phyloP scores from a whole-genome alignment of 1,284 basidiomycete species.

The Trichosporon sp. region DNA sequence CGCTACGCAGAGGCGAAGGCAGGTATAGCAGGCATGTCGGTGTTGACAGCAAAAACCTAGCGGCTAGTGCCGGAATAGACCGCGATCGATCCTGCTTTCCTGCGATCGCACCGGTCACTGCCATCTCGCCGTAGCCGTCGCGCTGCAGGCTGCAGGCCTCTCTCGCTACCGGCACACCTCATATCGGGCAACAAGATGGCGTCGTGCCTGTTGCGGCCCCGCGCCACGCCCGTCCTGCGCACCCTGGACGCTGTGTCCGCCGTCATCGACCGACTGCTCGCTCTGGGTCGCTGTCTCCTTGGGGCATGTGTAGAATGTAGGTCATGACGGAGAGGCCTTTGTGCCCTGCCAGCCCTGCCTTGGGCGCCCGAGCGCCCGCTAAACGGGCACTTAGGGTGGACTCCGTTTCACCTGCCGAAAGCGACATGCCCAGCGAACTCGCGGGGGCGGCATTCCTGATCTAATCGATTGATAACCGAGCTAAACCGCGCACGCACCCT shows the following conservation, averaged over 20 bases:
- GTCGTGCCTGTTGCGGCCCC: background rate
- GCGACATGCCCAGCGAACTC: background rate
- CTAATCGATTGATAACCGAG: background rate
- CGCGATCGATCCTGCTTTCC: background rate
- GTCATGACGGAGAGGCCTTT: background rate
- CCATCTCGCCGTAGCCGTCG: background rate
- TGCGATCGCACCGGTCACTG: background rate
- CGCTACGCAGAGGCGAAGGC: background rate
- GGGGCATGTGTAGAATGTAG: background rate
- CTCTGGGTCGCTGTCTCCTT: background rate
- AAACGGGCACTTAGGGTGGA: background rate
- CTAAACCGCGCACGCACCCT: background rate
- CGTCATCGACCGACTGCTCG: background rate
- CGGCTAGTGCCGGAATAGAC: background rate
- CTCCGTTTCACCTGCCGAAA: background rate
- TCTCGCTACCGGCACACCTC: background rate
- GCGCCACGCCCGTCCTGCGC: background rate
- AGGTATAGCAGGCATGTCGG: background rate
- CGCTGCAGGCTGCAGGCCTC: background rate
- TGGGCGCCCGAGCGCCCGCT: background rate
- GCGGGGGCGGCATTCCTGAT: background rate
- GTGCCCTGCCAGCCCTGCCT: no score
- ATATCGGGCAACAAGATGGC: background rate
- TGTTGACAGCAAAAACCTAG: background rate
- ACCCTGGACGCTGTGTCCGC: background rate